Conservation (phyloP, 768 basidiomycete species). For the Rossbeevera mucosa region DNA sequence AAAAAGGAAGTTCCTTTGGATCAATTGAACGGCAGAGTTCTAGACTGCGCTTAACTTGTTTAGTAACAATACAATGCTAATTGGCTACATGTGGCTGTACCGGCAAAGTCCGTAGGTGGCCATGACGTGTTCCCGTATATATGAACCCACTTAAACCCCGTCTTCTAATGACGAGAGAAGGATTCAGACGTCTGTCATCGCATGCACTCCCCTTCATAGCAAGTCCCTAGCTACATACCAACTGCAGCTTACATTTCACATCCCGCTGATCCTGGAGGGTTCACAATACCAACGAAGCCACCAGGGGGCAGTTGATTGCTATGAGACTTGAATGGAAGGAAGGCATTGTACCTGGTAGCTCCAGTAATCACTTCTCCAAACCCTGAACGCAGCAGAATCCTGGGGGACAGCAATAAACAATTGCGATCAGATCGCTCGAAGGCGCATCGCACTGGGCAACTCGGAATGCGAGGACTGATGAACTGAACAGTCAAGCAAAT, state of each 20-base stretch:
- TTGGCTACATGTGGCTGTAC: not conserved
- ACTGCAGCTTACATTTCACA: not conserved
- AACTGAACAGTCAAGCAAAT: slow-evolving; percentile 24
- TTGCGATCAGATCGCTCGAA: slow-evolving; percentile 26
- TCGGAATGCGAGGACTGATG: slow-evolving; percentile 18
- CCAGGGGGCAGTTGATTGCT: slow-evolving; percentile 16
- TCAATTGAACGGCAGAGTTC: not conserved
- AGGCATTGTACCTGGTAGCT: slow-evolving; percentile 7
- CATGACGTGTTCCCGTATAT: not conserved
- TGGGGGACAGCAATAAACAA: slow-evolving; percentile 8
- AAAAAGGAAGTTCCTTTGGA: no score
- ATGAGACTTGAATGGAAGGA: slow-evolving; percentile 11
- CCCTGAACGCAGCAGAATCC: not conserved
- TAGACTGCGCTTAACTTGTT: not conserved
- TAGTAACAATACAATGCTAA: not conserved
- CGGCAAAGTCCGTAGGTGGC: not conserved
- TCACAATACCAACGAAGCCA: slow-evolving; percentile 1
- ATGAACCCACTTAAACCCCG: not conserved
- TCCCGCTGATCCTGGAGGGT: slow-evolving; percentile 12
- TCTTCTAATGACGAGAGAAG: not conserved
- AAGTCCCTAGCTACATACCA: not conserved
- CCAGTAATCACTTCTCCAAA: slow-evolving; percentile 14
- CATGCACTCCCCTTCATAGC: slow-evolving; percentile 1
- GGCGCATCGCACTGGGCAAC: slow-evolving; percentile 8
- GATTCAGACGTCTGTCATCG: not conserved